phyloP scores from a whole-genome alignment of 352 stramenopile species.

The Globisporangium lucens region DNA sequence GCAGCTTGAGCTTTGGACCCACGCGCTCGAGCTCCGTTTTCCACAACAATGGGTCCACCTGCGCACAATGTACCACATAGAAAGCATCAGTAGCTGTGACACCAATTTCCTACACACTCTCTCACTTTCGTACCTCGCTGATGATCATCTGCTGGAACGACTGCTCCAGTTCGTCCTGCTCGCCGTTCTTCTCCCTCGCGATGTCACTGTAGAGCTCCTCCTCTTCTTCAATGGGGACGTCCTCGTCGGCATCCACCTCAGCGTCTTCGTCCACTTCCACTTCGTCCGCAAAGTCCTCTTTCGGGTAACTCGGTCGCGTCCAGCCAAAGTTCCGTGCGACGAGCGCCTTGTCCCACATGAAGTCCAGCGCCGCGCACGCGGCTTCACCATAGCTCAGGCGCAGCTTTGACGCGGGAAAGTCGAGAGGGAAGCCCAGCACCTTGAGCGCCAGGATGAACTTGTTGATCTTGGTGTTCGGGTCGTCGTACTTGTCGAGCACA shows the following conservation, averaged over 20 bases:
- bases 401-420: conserved; percentile 78
- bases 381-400: conserved; percentile 78
- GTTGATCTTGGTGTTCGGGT: conserved; percentile 85
- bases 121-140: conserved; percentile 30
- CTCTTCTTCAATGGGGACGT: conserved; percentile 21
- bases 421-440: conserved; percentile 74
- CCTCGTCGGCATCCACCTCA: conserved; percentile 36
- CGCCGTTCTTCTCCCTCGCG: conserved; percentile 34
- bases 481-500: conserved; percentile 86
- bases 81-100: neutral
- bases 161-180: conserved; percentile 60
- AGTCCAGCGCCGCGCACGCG: conserved; percentile 68
- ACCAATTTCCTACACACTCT: neutral
- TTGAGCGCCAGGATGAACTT: conserved; percentile 85
- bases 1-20: conserved; percentile 63
- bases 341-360: conserved; percentile 81
- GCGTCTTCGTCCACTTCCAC: conserved; percentile 53
- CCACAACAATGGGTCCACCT: conserved; percentile 75
- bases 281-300: conserved; percentile 68
- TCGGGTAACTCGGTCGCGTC: conserved; percentile 66
- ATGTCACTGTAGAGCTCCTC: conserved; percentile 54
- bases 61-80: neutral
- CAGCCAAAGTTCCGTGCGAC: conserved; percentile 59
- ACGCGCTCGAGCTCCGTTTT: conserved; percentile 85
- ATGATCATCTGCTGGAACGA: conserved; percentile 86